phyloP scores from a whole-genome alignment of 2,329 filamentous ascomycete species.

The Pseudogymnoascus sp. region DNA sequence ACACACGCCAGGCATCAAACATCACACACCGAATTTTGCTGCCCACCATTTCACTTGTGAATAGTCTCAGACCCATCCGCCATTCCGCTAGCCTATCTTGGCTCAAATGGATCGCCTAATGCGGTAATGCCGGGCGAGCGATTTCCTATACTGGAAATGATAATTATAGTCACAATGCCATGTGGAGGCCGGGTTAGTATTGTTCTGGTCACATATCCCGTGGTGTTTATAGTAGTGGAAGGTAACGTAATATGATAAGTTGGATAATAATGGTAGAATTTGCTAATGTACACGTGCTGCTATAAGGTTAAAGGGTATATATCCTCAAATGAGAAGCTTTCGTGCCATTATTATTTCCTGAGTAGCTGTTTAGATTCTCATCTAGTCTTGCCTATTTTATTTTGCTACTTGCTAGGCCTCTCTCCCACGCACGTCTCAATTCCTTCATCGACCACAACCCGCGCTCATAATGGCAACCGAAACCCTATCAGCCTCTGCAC shows the following conservation, averaged over 20 bases:
- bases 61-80: background rate
- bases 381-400: background rate
- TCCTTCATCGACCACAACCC: background rate
- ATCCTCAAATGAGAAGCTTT: background rate
- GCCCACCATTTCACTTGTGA: background rate
- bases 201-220: background rate
- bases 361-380: background rate
- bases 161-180: background rate
- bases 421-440: background rate
- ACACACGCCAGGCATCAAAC: background rate
- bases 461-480: background rate
- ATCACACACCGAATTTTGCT: background rate
- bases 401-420: background rate
- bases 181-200: background rate
- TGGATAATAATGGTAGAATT: background rate
- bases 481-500: slow-evolving; percentile 18
- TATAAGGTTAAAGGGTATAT: background rate
- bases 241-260: background rate
- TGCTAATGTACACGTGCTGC: background rate
- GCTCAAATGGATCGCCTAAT: background rate
- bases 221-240: background rate
- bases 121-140: background rate
- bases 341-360: background rate
- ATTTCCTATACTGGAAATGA: background rate
- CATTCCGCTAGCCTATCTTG: background rate